phyloP scores from a whole-genome alignment of 2,329 filamentous ascomycete genomes.

The Xylariaceae sp. region DNA sequence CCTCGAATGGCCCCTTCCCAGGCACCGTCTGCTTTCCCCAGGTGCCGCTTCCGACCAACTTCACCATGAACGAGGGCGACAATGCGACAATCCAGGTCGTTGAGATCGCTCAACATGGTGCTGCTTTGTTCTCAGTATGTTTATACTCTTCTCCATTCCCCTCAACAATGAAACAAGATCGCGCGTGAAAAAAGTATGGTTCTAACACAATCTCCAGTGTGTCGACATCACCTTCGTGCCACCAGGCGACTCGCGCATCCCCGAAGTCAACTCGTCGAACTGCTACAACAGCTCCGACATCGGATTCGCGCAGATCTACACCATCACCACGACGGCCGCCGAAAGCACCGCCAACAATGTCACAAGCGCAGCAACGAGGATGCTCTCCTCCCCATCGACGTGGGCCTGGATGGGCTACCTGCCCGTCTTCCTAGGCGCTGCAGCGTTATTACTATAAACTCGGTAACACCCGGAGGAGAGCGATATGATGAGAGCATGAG shows the following conservation, averaged over 20 bases:
- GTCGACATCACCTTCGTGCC: conserved; percentile 92
- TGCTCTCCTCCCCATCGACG: conserved; percentile 18
- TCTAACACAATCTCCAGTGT: conserved; percentile 55
- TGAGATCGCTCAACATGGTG: conserved; percentile 67
- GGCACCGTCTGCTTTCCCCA: conserved; percentile 88
- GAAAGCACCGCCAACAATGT: conserved; percentile 33
- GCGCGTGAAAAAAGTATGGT: neutral
- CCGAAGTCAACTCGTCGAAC: conserved; percentile 72
- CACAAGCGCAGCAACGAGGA: conserved; percentile 25
- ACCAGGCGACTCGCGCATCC: conserved; percentile 62
- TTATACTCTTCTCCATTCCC: neutral
- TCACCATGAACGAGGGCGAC: conserved; percentile 73
- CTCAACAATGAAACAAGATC: neutral
- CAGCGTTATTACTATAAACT: conserved; percentile 37
- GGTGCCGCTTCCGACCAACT: conserved; percentile 72
- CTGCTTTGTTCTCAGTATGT: conserved; percentile 65
- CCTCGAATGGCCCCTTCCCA: conserved; percentile 77
- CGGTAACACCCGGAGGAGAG: too few relatives aligned
- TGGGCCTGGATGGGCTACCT: conserved; percentile 38
- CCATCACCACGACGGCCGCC: conserved; percentile 50
- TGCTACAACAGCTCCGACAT: conserved; percentile 85
- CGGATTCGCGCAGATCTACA: conserved; percentile 73
- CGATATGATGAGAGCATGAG: neutral
- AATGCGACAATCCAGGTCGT: conserved; percentile 75
- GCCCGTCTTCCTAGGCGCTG: conserved; percentile 36